Evolutionary conservation across 164 flowering plant species (phyloP), one percentile per base, ranked within the genome.

Genomic region (Berberis vulgaris): DNA sequence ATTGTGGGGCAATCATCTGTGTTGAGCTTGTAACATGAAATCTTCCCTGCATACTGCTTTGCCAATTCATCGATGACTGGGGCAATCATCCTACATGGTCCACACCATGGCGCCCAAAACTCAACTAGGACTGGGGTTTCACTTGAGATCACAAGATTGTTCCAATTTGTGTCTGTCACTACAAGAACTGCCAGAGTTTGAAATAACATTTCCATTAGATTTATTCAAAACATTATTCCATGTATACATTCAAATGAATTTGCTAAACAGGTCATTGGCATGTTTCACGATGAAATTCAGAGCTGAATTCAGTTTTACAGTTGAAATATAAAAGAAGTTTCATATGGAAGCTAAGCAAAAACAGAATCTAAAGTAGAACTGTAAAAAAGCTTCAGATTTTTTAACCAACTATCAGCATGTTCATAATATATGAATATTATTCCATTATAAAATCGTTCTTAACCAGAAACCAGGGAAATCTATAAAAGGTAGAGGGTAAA

Each of bases 101-200:
- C 96, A 57, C 96, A 89, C 92, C 96, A 89, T n/a, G 92, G 90
- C 43, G 96, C 96, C 92, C 92, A 89, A 57, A 89, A 89, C 68
- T 89, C 92, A 39, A 88, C 90, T 43, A 88, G 74, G 3, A 80
- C 90, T 3, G 87, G 90, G 6, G 6, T 76, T 41, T 75, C 70
- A 45, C 75, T 78, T 10, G 50, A 75, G 1, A 86, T 61, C 5
- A 89, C 93, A 6, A 64, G 71, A 0, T 59, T 62, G 2, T 75
- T 64, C 96, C 96, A 89, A 71, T 65, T 78, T 47, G 78, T 49
- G 49, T 83, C 92, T 13, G 84, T 85, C 60, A 78, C 86, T 56
- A 62, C 86, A 64, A 70, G 59, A 45, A 84, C 92, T 89, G 81
- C 26, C 26, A 77, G 73, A 7, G 59, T 59, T 67, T 49, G 49